Base-by-base conservation (phyloP, 305 asterid species). In the Fraxinus baroniana region DNA sequence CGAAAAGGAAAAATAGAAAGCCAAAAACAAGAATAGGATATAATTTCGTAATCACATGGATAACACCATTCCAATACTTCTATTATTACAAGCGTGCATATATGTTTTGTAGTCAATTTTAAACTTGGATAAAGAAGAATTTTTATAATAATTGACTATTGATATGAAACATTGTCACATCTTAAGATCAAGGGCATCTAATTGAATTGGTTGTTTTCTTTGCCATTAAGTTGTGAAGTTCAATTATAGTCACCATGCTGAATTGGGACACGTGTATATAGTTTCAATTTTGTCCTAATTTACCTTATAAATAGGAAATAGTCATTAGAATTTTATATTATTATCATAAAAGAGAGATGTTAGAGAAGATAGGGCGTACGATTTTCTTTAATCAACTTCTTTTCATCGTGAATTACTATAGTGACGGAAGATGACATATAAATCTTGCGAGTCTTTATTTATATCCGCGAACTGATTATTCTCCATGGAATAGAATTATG, bases 41-140 rank as follows among this genome's bases (percentile, higher is more conserved):
- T 74, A 80, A 80, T 75, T 81, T 87, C 81, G 39, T 78, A 55
- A 80, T 77, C 83, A 84, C 72, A 80, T 57, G 78, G 55, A 26
- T 64, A 79, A 77, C 83, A 84, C 79, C 35, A 74, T 72, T 60
- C 66, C 74, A 9, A 66, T 24, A 26, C 83, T 70, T 4, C n/a
- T 64, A 24, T 8, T 64, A 8, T 12, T 24, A 22, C 32, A 64
- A 24, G 26, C 0, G 0, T 4, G 15, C 3, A 13, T 7, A 62
- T 8, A 22, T 55, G 10, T 55, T 18, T 55, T 60, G 8, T 18
- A 2, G 30, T 62, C n/a, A 0, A 8, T 64, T 30, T 15, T 22
- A 64, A 26, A 8, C 33, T 6, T 18, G 24, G 26, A 60, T 60
- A 60, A 20, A 60, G 7, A 18, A 46, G 57, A 13, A 46, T 46